Conservation (phyloP, 345 rosid genomes). For the Sonneratia alba region DNA sequence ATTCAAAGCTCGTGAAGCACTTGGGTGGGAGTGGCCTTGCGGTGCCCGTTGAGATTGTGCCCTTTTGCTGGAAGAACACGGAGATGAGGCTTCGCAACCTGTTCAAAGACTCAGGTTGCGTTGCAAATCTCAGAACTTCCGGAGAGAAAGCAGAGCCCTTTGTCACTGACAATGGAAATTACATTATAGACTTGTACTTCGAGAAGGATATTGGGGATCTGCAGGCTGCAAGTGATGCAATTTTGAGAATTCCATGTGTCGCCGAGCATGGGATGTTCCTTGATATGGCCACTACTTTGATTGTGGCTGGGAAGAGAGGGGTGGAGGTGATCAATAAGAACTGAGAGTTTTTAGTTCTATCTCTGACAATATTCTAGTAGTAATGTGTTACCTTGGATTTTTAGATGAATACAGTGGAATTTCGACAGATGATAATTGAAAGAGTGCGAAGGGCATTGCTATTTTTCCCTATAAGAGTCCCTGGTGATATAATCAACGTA, state of each 20-base stretch:
- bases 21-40: conserved; percentile 73
- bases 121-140: conserved; percentile 37
- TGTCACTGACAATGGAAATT: conserved; percentile 81
- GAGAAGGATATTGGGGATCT: conserved; percentile 74
- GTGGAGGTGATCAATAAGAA: conserved; percentile 44
- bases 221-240: conserved; percentile 53
- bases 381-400: background rate
- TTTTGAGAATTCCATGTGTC: conserved; percentile 71
- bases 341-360: background rate
- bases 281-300: conserved; percentile 86
- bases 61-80: conserved; percentile 75
- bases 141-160: conserved; percentile 32
- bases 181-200: conserved; percentile 64
- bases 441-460: background rate
- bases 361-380: background rate
- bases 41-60: conserved; percentile 78
- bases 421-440: background rate
- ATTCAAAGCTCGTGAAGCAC: conserved; percentile 47
- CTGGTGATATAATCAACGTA: background rate
- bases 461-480: background rate
- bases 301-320: conserved; percentile 83
- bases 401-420: background rate
- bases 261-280: conserved; percentile 96
- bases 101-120: conserved; percentile 55
- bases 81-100: conserved; percentile 37